Conservation (phyloP, 2,329 filamentous ascomycete genomes). For the Epichloe gansuensis region DNA sequence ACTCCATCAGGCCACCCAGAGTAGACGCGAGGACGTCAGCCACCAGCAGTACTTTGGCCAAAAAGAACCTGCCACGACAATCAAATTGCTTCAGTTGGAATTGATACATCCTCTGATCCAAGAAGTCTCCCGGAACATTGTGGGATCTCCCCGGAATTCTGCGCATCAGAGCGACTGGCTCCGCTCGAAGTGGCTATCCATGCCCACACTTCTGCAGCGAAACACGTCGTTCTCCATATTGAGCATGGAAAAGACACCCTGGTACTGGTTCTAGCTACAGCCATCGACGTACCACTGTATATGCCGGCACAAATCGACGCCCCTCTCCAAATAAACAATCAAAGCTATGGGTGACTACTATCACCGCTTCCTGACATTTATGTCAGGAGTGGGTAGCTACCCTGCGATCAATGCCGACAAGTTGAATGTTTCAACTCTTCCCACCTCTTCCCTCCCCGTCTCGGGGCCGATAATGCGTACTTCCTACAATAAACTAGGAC, state of each 20-base stretch:
- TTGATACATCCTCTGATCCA: background rate
- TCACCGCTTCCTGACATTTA: conserved; percentile 40
- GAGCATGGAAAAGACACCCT: conserved; percentile 4
- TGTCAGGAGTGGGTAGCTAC: conserved; percentile 31
- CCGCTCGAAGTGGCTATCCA: conserved; percentile 4
- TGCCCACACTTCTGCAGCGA: conserved; percentile 5
- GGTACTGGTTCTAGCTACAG: conserved; percentile 3
- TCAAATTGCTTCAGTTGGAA: background rate
- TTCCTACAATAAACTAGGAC: conserved; percentile 34
- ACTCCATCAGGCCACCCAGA: background rate
- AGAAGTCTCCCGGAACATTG: conserved; percentile 2
- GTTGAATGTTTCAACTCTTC: conserved; percentile 23
- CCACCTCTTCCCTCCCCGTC: conserved; percentile 18
- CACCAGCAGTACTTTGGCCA: background rate
- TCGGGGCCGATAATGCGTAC: conserved; percentile 23
- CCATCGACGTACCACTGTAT: conserved; percentile 1
- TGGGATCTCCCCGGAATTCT: conserved; percentile 7
- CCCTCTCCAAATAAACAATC: background rate
- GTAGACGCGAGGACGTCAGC: background rate
- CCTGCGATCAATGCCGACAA: conserved; percentile 27
- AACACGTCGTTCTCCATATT: conserved; percentile 3
- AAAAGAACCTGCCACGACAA: background rate
- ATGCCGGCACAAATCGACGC: conserved; percentile 1
- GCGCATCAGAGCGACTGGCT: conserved; percentile 2
- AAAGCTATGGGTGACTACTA: conserved; percentile 42